phyloP scores from a whole-genome alignment of 129 eudicot species.

The Solidago caesia region DNA sequence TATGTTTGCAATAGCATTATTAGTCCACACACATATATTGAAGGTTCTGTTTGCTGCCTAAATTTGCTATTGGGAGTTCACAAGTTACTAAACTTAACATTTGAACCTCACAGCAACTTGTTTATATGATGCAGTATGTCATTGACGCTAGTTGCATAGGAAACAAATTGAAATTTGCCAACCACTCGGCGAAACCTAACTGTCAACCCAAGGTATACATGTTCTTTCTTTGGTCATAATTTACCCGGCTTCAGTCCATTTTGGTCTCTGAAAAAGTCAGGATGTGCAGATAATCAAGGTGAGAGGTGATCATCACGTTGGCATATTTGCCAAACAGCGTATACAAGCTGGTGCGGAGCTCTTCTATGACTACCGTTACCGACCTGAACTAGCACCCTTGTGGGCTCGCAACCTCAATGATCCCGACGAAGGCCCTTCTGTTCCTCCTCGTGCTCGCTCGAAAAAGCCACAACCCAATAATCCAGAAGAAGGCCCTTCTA shows the following conservation, averaged over 20 bases:
- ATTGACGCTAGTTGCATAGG: constrained; percentile 83
- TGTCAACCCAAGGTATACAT: constrained; percentile 66
- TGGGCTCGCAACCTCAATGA: constrained; percentile 77
- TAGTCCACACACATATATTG: no score
- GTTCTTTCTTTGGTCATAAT: not conserved
- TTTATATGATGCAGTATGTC: constrained; percentile 54
- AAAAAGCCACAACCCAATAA: constrained; percentile 33
- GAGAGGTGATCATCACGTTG: constrained; percentile 85
- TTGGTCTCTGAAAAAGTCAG: constrained; percentile 14
- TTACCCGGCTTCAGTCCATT: not conserved
- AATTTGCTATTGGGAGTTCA: not conserved
- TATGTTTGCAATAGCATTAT: no score
- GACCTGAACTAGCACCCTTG: constrained; percentile 50
- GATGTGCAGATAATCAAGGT: constrained; percentile 59
- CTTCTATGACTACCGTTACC: constrained; percentile 74
- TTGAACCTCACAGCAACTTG: not conserved
- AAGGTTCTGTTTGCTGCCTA: not conserved
- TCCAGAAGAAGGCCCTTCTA: constrained; percentile 10
- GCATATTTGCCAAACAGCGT: constrained; percentile 69
- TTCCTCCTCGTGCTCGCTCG: constrained; percentile 51
- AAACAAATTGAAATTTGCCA: constrained; percentile 85
- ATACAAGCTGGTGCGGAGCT: constrained; percentile 71
- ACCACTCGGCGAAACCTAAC: constrained; percentile 80
- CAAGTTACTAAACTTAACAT: not conserved
- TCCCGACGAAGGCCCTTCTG: constrained; percentile 39